Evolutionary conservation across 345 rosid genomes (phyloP).

Genomic region (Sisymbrium altissimum): DNA sequence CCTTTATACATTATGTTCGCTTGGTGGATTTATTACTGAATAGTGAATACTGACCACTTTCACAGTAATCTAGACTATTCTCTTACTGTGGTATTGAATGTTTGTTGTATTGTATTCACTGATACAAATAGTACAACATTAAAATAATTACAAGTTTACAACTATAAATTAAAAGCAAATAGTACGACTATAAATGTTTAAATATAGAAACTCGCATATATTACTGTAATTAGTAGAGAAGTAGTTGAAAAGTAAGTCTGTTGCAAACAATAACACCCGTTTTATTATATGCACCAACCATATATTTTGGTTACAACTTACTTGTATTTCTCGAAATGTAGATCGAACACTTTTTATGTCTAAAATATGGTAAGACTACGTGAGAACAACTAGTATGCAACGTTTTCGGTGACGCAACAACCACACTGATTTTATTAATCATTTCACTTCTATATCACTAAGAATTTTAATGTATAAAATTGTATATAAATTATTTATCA

Average conservation of each 20-base stretch:
- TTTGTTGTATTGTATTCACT: slow-evolving; percentile 18
- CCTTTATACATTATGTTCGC: not conserved
- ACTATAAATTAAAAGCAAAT: not conserved
- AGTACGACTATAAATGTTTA: not conserved
- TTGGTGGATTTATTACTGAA: not conserved
- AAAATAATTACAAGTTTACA: not conserved
- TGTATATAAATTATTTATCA: not conserved
- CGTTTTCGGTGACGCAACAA: not conserved
- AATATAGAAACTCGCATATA: not conserved
- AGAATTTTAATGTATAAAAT: not conserved
- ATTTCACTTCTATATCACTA: not conserved
- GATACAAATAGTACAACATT: not conserved
- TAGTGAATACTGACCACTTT: not conserved
- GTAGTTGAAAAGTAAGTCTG: not conserved
- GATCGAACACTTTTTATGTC: not conserved
- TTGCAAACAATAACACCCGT: not conserved
- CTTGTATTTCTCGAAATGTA: not conserved
- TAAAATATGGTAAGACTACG: not conserved
- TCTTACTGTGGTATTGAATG: slow-evolving; percentile 19
- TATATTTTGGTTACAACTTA: not conserved
- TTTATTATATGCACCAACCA: not conserved
- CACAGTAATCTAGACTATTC: slow-evolving; percentile 20
- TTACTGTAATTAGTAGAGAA: not conserved
- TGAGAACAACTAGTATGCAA: not conserved
- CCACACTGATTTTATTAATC: not conserved